Evolutionary conservation across 495 filamentous ascomycete species (phyloP).

Genomic region (Hypoxylon crocopeplum): DNA sequence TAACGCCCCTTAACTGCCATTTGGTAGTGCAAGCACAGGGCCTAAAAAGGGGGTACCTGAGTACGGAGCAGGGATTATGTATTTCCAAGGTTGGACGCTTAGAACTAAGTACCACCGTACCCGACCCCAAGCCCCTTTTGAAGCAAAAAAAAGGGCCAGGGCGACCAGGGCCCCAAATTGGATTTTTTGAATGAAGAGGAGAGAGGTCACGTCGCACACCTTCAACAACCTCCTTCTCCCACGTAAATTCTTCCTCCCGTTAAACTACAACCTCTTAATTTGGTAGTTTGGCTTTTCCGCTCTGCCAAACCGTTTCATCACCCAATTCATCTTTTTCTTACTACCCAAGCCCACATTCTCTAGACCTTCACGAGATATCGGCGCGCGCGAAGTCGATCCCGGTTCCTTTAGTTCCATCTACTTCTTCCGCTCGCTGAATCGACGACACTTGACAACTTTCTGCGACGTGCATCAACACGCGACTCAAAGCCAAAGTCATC

Average conservation of each 20-base stretch:
- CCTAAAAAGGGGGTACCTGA: conserved; percentile 21
- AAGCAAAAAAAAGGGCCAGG: conserved; percentile 22
- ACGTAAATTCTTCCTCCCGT: conserved; percentile 24
- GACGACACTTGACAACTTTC: conserved; percentile 11
- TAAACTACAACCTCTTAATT: conserved; percentile 33
- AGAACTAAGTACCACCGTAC: background rate
- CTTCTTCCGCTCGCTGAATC: conserved; percentile 33
- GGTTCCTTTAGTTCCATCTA: background rate
- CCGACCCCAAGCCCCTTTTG: conserved; percentile 34
- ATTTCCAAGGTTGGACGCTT: too few species aligned
- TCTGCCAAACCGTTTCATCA: conserved; percentile 19
- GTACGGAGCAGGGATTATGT: conserved; percentile 2
- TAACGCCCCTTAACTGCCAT: background rate
- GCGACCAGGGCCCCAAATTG: conserved; percentile 35
- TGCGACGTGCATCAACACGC: conserved; percentile 28
- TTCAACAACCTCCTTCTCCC: conserved; percentile 35
- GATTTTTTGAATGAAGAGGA: conserved; percentile 31
- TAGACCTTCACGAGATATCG: conserved; percentile 25
- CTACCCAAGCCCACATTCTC: conserved; percentile 29
- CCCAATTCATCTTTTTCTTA: conserved; percentile 31
- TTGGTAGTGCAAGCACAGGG: conserved; percentile 10
- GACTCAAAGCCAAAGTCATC: conserved; percentile 24
- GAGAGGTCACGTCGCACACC: conserved; percentile 39
- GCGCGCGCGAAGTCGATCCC: conserved; percentile 23
- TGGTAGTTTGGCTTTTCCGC: conserved; percentile 26